Evolutionary conservation across 495 filamentous ascomycete species (phyloP), one percentile per base, ranked within the genome.

Genomic region (Podospora sp.): DNA sequence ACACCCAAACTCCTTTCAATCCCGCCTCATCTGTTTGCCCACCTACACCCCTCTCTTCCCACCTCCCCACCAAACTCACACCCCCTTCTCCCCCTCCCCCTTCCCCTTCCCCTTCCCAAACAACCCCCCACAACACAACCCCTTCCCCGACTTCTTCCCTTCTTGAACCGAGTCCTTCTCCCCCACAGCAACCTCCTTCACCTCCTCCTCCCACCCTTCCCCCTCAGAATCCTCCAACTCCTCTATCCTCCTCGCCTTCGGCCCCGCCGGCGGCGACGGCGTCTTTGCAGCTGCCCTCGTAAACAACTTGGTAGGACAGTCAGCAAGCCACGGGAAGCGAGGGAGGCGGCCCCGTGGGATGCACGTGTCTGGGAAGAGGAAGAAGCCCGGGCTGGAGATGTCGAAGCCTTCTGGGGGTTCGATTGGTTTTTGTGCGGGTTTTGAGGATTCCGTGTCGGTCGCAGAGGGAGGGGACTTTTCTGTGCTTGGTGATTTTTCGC

Each of bases 301-400:
- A 14, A 46, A 46, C 12, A 46, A 14, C 40, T 46, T 46, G 40
- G 5, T 14, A 18, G 40, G 40, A 46, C 40, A 46, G 40, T 46
- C 40, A 2, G 40, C 5, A 18, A 46, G 40, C 53, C 53, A 57
- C 26, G 53, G 53, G 12, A 57, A 27, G 9, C 53, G 22, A 8
- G n/a, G 53, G 20, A 57, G 53, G 21, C 53, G 53, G 53, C 53
- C 53, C 0, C 18, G 22, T 9, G 53, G 53, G 3, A 27, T 57
- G n/a, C n/a, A n/a, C n/a, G n/a, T n/a, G 53, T 16, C 12, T 24
- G 53, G 53, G 26, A 57, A 57, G 22, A 57, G 26, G 26, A 57
- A 57, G 5, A 57, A 21, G 22, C 21, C 21, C 5, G 26, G 53
- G 22, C 26, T 27, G 53, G 16, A 24, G 53, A 57, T 24, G 53